Base-by-base conservation (phyloP, 1,284 basidiomycete genomes). In the Cutaneotrichosporon mucoides region DNA sequence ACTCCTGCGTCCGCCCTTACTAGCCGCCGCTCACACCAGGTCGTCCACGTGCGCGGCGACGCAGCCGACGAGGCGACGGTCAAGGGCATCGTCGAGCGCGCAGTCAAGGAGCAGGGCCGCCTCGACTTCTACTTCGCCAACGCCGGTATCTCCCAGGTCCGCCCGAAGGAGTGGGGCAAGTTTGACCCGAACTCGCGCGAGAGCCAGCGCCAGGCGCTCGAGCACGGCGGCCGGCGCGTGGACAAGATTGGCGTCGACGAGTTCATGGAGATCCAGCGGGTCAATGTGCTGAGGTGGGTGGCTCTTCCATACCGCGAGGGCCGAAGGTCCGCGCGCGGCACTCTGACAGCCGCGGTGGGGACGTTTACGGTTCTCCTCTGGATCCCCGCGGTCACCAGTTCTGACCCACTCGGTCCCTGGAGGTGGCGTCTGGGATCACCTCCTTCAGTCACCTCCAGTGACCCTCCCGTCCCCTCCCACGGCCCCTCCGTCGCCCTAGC, bases 111-210 rank as follows among this genome's bases (percentile, higher is more conserved):
- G 64, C 86, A 93, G 70, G 91, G 91, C 3, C 83, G 85, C 49
- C 81, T 96, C 12, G 94, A 96, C 68, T 87, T 95, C 65, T 96
- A 94, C 82, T 96, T 92, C 73, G 93, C 93, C 43, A 96, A 97
- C 71, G 92, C 90, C 67, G 66, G 84, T 67, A 16, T 66, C 41
- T 43, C 53, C 45, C 53, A 57, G 45, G 57, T 68, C 55, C 43
- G 55, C 43, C 56, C 56, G 6, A 53, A 55, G 37, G 54, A 59
- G 40, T 54, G 45, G 45, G 53, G 46, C 54, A 56, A 42, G 53
- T 54, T 54, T 44, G 53, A 54, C 35, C 37, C 37, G 9, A 40
- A 24, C 24, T 9, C 24, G 37, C 43, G 46, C 7, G 48, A 40
- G 34, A 15, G 34, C n/a, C 55, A 51, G 16, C 12, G 35, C 13